phyloP scores from a whole-genome alignment of 2,329 filamentous ascomycete species.

The Stagonosporopsis chrysanthemi region DNA sequence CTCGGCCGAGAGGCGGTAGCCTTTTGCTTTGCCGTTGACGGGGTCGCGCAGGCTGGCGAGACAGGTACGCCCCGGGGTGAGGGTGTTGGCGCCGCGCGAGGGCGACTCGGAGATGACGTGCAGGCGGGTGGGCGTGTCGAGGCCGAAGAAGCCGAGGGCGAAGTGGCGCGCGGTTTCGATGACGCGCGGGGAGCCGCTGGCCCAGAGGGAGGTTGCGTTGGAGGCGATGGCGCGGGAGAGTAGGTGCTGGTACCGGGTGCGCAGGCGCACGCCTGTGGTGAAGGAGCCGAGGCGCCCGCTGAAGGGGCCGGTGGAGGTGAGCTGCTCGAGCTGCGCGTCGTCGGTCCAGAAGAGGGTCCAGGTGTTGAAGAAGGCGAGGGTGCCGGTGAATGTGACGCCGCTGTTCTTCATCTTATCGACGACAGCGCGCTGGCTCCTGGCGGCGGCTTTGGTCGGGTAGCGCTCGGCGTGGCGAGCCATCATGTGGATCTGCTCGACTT shows the following conservation, averaged over 20 bases:
- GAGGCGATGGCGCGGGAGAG: conserved; percentile 36
- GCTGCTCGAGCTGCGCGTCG: conserved; percentile 58
- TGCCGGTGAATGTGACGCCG: conserved; percentile 55
- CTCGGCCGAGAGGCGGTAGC: conserved; percentile 55
- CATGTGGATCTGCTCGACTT: conserved; percentile 66
- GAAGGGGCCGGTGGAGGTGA: conserved; percentile 64
- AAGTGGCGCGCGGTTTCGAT: conserved; percentile 65
- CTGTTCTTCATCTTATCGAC: conserved; percentile 56
- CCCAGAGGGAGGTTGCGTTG: conserved; percentile 55
- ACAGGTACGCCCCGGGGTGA: conserved; percentile 63
- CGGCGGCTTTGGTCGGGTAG: conserved; percentile 62
- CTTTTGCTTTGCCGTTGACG: conserved; percentile 59
- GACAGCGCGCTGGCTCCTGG: conserved; percentile 57
- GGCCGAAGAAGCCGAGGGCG: conserved; percentile 62
- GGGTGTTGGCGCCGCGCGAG: conserved; percentile 61
- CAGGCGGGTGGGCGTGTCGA: conserved; percentile 56
- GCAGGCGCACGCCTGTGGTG: conserved; percentile 61
- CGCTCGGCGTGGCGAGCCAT: conserved; percentile 66
- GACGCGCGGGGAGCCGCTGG: conserved; percentile 62
- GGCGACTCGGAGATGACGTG: conserved; percentile 62
- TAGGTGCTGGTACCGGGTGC: conserved; percentile 61
- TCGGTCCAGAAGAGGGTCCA: conserved; percentile 63
- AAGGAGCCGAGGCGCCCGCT: conserved; percentile 63
- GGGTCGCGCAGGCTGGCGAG: conserved; percentile 49
- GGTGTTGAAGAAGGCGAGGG: conserved; percentile 61